A percentile compares a stretch with the other conserved stretches of the same genome.
Evolutionary conservation across 1,139 yeast genomes (phyloP).

Genomic region (Sugiyamaella paludigena): DNA sequence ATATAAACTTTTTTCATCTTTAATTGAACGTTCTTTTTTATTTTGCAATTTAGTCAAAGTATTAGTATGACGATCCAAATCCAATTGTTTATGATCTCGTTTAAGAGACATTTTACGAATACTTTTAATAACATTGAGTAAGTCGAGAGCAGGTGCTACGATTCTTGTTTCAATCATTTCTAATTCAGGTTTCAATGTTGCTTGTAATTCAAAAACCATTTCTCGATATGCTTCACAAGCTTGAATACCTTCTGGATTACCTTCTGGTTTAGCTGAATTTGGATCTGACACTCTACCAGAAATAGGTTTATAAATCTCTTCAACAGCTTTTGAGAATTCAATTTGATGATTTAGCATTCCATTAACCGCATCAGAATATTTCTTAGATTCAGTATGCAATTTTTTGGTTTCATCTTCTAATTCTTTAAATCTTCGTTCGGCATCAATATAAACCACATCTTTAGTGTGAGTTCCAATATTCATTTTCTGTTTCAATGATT

Average conservation of each 20-base stretch:
- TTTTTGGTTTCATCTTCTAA: conserved; percentile 86
- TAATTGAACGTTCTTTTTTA: conserved; percentile 77
- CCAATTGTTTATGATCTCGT: conserved; percentile 93
- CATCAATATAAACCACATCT: conserved; percentile 90
- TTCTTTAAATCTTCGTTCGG: conserved; percentile 93
- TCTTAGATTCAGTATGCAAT: conserved; percentile 82
- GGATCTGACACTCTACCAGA: conserved; percentile 92
- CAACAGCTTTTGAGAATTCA: conserved; percentile 90
- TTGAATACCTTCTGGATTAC: conserved; percentile 92
- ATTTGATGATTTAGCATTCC: conserved; percentile 92
- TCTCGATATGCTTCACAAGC: conserved; percentile 92
- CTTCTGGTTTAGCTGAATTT: conserved; percentile 77
- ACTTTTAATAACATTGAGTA: conserved; percentile 72
- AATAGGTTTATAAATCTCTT: conserved; percentile 93
- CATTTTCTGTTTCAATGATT: conserved; percentile 42
- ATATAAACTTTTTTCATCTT: conserved; percentile 89
- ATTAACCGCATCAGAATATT: conserved; percentile 86
- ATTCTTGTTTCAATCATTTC: conserved; percentile 88
- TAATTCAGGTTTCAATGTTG: conserved; percentile 84
- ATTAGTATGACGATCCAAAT: conserved; percentile 81
- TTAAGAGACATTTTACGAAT: conserved; percentile 93
- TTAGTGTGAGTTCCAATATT: conserved; percentile 67
- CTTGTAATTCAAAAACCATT: conserved; percentile 81
- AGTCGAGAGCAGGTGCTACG: conserved; percentile 88
- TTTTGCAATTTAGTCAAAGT: conserved; percentile 68